These are phyloP conservation scores for Serendipita sp. DNA, from an alignment of 1,284 basidiomycete species.

Conservation along the genomic window DNA sequence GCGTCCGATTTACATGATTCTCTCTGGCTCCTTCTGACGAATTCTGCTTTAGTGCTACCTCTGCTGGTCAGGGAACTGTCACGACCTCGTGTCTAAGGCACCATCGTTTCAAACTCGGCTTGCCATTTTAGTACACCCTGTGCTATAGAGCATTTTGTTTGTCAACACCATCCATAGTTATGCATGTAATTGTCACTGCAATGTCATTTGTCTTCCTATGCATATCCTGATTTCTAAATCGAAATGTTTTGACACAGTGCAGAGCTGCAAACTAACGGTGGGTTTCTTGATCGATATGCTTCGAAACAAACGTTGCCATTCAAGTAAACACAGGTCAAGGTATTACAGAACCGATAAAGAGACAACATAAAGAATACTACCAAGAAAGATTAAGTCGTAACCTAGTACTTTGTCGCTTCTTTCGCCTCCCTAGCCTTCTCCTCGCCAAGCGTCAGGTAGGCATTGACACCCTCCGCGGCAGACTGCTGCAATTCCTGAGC, in stretches of 20 bases:
- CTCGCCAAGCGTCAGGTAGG: background rate
- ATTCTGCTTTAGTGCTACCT: background rate
- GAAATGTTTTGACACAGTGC: no score
- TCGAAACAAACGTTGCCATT: no score
- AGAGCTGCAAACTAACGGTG: no score
- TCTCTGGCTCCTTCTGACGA: background rate
- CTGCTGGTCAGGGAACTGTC: constrained; percentile 2
- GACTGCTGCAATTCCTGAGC: background rate
- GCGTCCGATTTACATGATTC: background rate
- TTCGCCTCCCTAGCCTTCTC: background rate
- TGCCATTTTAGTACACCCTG: background rate
- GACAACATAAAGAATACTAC: background rate
- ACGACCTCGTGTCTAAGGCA: background rate
- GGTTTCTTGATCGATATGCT: no score
- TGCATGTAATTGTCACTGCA: no score
- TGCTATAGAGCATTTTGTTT: background rate
- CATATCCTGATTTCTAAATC: no score
- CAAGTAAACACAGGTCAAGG: no score
- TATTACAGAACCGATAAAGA: background rate
- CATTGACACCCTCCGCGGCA: background rate
- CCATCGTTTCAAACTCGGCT: background rate
- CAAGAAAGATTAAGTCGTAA: background rate
- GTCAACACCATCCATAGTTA: background rate
- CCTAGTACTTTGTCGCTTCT: background rate
- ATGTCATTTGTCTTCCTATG: no score